Conservation (phyloP, 2,329 filamentous ascomycete genomes). For the Pyrenochaeta sp. region DNA sequence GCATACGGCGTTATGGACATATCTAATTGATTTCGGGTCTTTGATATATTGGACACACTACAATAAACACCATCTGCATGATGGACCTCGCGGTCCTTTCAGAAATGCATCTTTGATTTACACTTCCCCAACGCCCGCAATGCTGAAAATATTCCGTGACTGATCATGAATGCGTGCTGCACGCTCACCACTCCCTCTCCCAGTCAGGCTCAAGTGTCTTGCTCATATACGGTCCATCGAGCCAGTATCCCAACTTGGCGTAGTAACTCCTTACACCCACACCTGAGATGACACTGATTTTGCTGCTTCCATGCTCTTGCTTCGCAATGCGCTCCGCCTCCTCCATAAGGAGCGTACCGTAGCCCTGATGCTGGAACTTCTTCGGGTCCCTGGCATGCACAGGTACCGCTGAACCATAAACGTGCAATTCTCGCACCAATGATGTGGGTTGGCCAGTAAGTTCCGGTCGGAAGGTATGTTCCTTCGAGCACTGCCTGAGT, state of each 20-base stretch:
- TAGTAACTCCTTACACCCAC: conserved; percentile 97
- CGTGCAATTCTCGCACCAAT: conserved; percentile 91
- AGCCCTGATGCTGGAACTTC: conserved; percentile 98
- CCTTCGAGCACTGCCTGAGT: conserved; percentile 86
- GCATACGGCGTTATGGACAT: conserved; percentile 26
- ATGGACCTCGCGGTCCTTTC: neutral
- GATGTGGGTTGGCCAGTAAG: conserved; percentile 86
- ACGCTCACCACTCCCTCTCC: conserved; percentile 40
- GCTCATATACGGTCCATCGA: conserved; percentile 81
- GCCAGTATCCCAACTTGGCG: conserved; percentile 86
- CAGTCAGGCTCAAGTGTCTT: conserved; percentile 45
- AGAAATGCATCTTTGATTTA: conserved; percentile 1
- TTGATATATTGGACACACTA: conserved; percentile 6
- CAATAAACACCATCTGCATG: conserved; percentile 4
- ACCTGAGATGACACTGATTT: conserved; percentile 97
- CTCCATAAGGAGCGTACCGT: conserved; percentile 95
- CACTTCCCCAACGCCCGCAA: too few relatives aligned
- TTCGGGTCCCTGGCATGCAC: conserved; percentile 93
- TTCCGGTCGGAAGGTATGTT: conserved; percentile 91
- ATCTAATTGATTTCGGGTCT: conserved; percentile 2
- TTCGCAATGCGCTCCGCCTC: conserved; percentile 94
- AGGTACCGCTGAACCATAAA: conserved; percentile 96
- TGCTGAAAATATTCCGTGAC: too few relatives aligned
- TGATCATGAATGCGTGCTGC: too few relatives aligned
- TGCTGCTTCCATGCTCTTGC: conserved; percentile 90